These are phyloP conservation scores for Ambrosiella xylebori DNA, from an alignment of 2,329 filamentous ascomycete genomes.

Conservation along the genomic window DNA sequence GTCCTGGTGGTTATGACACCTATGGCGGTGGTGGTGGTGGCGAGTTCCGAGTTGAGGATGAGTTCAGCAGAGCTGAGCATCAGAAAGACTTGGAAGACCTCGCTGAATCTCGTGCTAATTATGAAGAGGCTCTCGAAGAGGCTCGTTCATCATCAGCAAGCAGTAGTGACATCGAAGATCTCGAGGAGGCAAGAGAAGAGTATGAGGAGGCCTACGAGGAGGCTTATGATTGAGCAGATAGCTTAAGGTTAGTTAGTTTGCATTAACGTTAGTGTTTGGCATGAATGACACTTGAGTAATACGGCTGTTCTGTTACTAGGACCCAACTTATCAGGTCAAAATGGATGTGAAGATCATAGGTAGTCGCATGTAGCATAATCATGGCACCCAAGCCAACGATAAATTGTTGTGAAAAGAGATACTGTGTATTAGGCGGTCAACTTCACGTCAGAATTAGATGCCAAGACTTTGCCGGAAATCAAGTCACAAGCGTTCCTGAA, in stretches of 20 bases:
- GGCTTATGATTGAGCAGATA: constrained; percentile 24
- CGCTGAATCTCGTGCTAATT: constrained; percentile 27
- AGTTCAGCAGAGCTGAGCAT: not conserved
- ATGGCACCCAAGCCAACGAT: too few species aligned
- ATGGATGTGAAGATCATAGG: too few species aligned
- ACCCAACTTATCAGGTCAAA: too few species aligned
- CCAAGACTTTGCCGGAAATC: not conserved
- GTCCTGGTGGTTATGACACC: constrained; percentile 3
- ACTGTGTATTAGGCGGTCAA: not conserved
- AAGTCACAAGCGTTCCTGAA: not conserved
- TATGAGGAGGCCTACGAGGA: constrained; percentile 24
- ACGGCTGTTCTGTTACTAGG: too few species aligned
- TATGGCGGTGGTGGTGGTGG: constrained; percentile 15
- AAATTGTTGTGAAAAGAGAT: not conserved
- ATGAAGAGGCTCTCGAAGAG: constrained; percentile 26
- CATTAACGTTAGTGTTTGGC: not conserved
- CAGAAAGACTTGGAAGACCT: constrained; percentile 26
- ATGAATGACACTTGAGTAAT: too few species aligned
- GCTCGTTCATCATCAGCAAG: constrained; percentile 24
- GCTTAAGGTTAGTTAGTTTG: constrained; percentile 4
- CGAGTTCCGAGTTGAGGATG: constrained; percentile 16
- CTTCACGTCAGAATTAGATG: not conserved
- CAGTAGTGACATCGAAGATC: constrained; percentile 33
- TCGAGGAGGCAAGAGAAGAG: constrained; percentile 34
- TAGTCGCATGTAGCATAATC: too few species aligned